A percentile compares a stretch with the other conserved stretches of the same genome.
These are phyloP conservation scores for Fraxinus dipetala DNA, from an alignment of 305 asterid species.

Conservation along the genomic window DNA sequence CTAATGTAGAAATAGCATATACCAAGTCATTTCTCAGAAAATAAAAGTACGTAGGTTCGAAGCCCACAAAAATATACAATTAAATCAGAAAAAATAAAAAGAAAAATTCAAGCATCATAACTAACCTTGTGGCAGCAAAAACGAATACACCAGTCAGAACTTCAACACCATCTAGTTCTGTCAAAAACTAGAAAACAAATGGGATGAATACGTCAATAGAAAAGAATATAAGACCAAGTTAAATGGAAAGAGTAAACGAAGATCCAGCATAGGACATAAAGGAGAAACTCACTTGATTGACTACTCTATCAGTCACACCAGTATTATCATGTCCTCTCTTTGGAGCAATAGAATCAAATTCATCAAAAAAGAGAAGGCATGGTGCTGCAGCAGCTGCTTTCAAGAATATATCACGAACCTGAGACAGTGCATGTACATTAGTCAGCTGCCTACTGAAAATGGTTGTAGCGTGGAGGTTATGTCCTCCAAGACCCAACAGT, in stretches of 20 bases:
- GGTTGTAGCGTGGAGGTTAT: neutral
- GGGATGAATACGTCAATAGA: conserved; percentile 26
- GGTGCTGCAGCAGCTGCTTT: conserved; percentile 98
- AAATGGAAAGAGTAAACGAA: conserved; percentile 9
- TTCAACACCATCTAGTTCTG: conserved; percentile 97
- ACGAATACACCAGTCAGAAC: conserved; percentile 96
- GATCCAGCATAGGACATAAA: conserved; percentile 7
- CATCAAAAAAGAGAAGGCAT: conserved; percentile 89
- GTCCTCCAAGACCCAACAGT: neutral
- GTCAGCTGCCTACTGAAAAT: conserved; percentile 11
- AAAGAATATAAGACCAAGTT: neutral
- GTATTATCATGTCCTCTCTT: conserved; percentile 97
- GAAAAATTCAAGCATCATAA: neutral
- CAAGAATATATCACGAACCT: conserved; percentile 91
- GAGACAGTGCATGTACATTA: conserved; percentile 30
- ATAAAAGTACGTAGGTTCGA: neutral
- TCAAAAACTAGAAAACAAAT: conserved; percentile 58
- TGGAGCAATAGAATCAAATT: conserved; percentile 96
- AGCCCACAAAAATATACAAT: neutral
- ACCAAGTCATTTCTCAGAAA: neutral
- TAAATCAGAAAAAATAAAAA: neutral
- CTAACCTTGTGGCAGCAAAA: conserved; percentile 91
- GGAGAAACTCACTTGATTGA: conserved; percentile 68
- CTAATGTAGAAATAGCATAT: neutral
- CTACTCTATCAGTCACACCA: conserved; percentile 97